Evolutionary conservation across 805 yeast genomes (phyloP), one percentile per base, ranked within the genome.

Genomic region (Pichia californica): DNA sequence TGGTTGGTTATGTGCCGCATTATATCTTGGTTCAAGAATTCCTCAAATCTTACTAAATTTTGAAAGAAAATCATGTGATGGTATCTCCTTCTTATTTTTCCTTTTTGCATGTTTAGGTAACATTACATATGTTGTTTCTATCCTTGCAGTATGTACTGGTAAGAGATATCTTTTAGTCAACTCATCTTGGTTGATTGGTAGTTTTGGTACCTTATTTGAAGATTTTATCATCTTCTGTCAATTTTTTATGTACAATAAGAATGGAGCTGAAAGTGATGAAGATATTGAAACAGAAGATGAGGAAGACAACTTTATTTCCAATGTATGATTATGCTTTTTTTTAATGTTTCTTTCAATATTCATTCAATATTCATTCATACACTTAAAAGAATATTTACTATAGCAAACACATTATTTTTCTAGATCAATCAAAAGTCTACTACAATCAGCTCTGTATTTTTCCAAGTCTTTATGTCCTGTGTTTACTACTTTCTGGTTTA

Each of bases 61-160:
- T 58, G 72, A 81, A 60, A 75, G 97, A 57, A 89, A 88, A 64
- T 83, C 95, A 2, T 88, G 96, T 60, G 98, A 93, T 49, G 98
- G 98, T 20, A 85, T 91, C 38, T 87, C 96, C 10, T 87, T 93
- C 57, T 72, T 91, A 71, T 91, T 93, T 64, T 91, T 91, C 66
- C 67, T 93, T 19, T 91, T 93, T 71, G 98, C 99, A 18, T 88
- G 96, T 61, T 68, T 91, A 44, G 99, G 99, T 37, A 93, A 91
- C 61, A 69, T 86, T 57, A 87, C 96, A 1, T 93, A 88, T 55
- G 96, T 93, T 32, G 74, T 86, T 13, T 83, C 95, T 10, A 91
- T 91, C 41, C 67, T 91, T 39, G 76, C 84, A 36, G 81, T 85
- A 33, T 86, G 88, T 51, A 68, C 81, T 38, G 81, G 87, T 42